Base-by-base conservation (phyloP, 345 rosid genomes). In the Salix brachista region DNA sequence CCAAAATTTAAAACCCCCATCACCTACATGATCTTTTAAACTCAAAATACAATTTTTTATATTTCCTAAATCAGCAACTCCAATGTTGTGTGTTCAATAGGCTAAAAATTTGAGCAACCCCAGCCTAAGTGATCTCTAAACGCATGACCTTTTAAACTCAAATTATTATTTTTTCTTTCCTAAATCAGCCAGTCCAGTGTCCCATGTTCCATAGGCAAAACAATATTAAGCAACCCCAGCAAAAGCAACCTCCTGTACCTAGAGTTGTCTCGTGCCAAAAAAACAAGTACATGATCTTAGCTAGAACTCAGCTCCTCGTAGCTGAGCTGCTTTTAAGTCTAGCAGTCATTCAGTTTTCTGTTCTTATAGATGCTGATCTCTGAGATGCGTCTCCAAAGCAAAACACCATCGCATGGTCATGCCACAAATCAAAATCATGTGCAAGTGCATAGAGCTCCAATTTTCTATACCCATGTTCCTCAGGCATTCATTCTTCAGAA, bases 231-330 rank as follows among this genome's bases (percentile, higher is more conserved):
- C 25, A 54, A 54, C 62, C 62, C 62, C 14, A 56, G 62, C 28
- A 26, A n/a, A n/a, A 56, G 28, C 23, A 25, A 9, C 12, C 62
- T 56, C 25, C 10, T 9, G 62, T 56, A 75, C 71, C 72, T 65
- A 75, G 78, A 75, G 75, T 50, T 79, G 68, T 30, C 21, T 61
- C 50, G 37, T 44, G 74, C 52, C 79, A 39, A n/a, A 75, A 68
- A 66, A 65, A 72, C 46, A 34, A 72, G 76, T 54, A 79, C 80
- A 77, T 73, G 39, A 69, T 69, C 78, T 39, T 60, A 61, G 80
- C 72, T 25, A 37, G 73, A 58, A 52, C 37, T 64, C 52, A 16
- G 78, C 75, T 71, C 71, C 65, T 9, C 28, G 4, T 58, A 58
- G 64, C 64, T n/a, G 64, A 23, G 64, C 25, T 58, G 64, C 64